A percentile compares a stretch with the other conserved stretches of the same genome.
phyloP scores from a whole-genome alignment of 2,329 filamentous ascomycete genomes.

The Colletotrichum spaethianum region DNA sequence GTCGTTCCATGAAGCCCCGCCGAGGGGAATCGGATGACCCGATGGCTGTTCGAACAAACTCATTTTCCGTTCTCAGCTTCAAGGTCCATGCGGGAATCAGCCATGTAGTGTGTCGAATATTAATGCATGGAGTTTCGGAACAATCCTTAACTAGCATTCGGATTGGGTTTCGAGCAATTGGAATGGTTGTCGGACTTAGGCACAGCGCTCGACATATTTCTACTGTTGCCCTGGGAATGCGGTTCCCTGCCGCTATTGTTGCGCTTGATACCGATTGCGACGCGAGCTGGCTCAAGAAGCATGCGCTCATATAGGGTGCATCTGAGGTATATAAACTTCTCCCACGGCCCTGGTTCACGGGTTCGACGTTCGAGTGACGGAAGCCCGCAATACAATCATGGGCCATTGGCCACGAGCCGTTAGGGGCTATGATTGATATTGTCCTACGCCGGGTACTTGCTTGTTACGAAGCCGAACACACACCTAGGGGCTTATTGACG shows the following conservation, averaged over 20 bases:
- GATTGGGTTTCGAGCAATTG: background rate
- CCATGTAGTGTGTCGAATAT: background rate
- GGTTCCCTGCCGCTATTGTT: constrained; percentile 5
- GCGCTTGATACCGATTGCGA: background rate
- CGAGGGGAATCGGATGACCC: background rate
- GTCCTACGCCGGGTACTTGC: constrained; percentile 12
- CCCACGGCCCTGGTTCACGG: no score
- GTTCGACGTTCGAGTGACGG: no score
- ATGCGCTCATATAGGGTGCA: no score
- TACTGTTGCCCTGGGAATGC: background rate
- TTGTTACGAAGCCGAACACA: constrained; percentile 14
- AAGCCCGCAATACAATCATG: background rate
- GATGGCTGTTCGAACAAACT: background rate
- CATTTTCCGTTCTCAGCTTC: background rate
- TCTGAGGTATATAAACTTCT: no score
- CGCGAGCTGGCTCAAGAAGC: no score
- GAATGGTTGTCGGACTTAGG: background rate
- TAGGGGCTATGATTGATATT: background rate
- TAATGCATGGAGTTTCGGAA: background rate
- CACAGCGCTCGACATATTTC: background rate
- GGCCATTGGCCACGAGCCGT: background rate
- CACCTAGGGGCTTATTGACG: constrained; percentile 23
- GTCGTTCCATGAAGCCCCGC: constrained; percentile 1
- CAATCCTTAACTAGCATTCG: no score
- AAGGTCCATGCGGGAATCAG: background rate